Evolutionary conservation across 805 yeast species (phyloP).

Genomic region (Yamadazyma philogaea): DNA sequence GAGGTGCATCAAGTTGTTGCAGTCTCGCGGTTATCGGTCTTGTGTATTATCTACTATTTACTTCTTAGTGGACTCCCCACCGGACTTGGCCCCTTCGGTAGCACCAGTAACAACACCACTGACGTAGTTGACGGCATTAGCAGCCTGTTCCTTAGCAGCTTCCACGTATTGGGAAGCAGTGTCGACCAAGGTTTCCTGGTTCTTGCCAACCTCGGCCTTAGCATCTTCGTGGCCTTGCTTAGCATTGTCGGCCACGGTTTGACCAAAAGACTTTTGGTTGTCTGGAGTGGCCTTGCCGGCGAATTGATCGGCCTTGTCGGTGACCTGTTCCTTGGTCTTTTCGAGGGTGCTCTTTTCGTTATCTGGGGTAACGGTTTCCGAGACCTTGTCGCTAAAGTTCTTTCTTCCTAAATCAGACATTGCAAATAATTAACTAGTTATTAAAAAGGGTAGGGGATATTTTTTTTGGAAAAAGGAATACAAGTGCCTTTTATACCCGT

Average conservation of each 20-base stretch:
- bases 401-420: slow-evolving; percentile 67
- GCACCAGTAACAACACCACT: slow-evolving; percentile 56
- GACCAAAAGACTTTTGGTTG: slow-evolving; percentile 63
- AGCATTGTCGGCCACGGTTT: slow-evolving; percentile 63
- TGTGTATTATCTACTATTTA: neutral
- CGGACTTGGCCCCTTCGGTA: slow-evolving; percentile 47
- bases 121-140: slow-evolving; percentile 56
- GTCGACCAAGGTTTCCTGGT: slow-evolving; percentile 33
- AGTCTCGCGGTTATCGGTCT: too few relatives aligned
- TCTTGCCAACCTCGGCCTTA: slow-evolving; percentile 25
- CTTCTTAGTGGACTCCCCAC: slow-evolving; percentile 18
- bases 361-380: slow-evolving; percentile 70
- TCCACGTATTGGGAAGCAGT: slow-evolving; percentile 48
- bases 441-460: too few relatives aligned
- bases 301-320: slow-evolving; percentile 63
- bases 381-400: slow-evolving; percentile 62
- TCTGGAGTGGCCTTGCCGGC: slow-evolving; percentile 63
- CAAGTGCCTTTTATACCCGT: slow-evolving; percentile 4
- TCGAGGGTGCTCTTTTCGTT: slow-evolving; percentile 60
- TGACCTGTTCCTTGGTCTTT: slow-evolving; percentile 66
- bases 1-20: too few relatives aligned
- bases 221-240: slow-evolving; percentile 55
- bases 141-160: slow-evolving; percentile 52
- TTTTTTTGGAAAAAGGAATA: neutral
- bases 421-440: neutral